Conservation (phyloP, 75 land plant genomes). For the Isoetes taiwanensis region DNA sequence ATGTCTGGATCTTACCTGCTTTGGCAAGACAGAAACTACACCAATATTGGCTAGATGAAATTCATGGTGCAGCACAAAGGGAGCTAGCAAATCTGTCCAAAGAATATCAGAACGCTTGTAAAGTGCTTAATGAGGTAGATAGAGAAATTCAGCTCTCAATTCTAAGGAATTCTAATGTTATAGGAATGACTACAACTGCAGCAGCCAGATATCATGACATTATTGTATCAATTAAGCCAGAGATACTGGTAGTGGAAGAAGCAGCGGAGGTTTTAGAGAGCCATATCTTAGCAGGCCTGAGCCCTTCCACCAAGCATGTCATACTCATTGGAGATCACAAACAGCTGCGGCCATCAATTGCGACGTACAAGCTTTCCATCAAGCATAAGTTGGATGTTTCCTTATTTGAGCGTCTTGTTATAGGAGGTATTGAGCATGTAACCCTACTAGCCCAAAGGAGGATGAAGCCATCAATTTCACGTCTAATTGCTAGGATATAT, state of each 20-base stretch:
- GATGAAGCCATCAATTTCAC: conserved; percentile 19
- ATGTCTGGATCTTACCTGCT: conserved; percentile 4
- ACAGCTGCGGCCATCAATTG: conserved; percentile 32
- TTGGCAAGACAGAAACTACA: background rate
- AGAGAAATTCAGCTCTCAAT: conserved; percentile 10
- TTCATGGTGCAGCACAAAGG: background rate
- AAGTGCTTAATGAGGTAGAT: background rate
- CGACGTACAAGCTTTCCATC: conserved; percentile 2
- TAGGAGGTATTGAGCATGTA: conserved; percentile 11
- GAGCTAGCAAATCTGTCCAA: background rate
- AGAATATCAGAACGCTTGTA: conserved; percentile 6
- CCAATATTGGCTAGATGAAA: background rate
- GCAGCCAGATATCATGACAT: conserved; percentile 21
- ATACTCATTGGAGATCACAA: conserved; percentile 31
- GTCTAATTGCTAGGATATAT: conserved; percentile 9
- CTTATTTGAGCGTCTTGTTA: conserved; percentile 21
- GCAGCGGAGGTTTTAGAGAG: conserved; percentile 34
- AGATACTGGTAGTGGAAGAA: conserved; percentile 30
- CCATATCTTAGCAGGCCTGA: conserved; percentile 30
- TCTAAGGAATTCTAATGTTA: conserved; percentile 15
- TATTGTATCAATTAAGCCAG: conserved; percentile 6
- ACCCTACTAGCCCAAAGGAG: conserved; percentile 13
- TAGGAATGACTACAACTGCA: conserved; percentile 29
- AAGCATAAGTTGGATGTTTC: conserved; percentile 22
- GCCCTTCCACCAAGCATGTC: conserved; percentile 17